Conservation (phyloP, 345 rosid species). For the Hypericum androsaemum region DNA sequence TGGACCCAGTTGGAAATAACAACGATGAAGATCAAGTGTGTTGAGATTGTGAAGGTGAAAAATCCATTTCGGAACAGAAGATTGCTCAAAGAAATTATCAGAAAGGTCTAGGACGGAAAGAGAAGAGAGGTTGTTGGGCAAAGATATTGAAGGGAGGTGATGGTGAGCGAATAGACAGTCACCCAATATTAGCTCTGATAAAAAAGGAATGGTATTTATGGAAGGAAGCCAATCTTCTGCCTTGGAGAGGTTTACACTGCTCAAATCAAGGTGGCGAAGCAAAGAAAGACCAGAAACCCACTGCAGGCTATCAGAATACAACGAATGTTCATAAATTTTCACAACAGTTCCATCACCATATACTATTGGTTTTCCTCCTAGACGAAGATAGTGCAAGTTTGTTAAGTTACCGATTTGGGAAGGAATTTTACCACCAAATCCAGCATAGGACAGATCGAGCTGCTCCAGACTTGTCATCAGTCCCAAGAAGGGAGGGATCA, state of each 20-base stretch:
- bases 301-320: constrained; percentile 10
- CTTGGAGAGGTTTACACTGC: not conserved
- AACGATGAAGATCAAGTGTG: not conserved
- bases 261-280: constrained; percentile 6
- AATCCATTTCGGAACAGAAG: no score
- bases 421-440: constrained; percentile 31
- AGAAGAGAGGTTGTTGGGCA: constrained; percentile 3
- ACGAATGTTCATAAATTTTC: not conserved
- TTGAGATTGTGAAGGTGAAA: not conserved
- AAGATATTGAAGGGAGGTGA: not conserved
- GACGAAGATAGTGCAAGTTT: constrained; percentile 17
- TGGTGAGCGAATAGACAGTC: constrained; percentile 4
- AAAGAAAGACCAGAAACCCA: constrained; percentile 23
- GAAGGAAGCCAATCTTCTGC: constrained; percentile 14
- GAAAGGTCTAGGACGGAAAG: constrained; percentile 9
- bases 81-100: not conserved
- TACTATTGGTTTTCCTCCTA: constrained; percentile 35
- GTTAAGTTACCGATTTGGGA: no score
- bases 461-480: constrained; percentile 16
- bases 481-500: constrained; percentile 29
- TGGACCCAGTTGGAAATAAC: not conserved
- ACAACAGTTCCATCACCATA: constrained; percentile 24
- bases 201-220: constrained; percentile 9
- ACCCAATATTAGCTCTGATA: constrained; percentile 1
- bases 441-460: constrained; percentile 31